These are phyloP conservation scores for Hygrophorus russula DNA, from an alignment of 768 basidiomycete species.

Conservation along the genomic window DNA sequence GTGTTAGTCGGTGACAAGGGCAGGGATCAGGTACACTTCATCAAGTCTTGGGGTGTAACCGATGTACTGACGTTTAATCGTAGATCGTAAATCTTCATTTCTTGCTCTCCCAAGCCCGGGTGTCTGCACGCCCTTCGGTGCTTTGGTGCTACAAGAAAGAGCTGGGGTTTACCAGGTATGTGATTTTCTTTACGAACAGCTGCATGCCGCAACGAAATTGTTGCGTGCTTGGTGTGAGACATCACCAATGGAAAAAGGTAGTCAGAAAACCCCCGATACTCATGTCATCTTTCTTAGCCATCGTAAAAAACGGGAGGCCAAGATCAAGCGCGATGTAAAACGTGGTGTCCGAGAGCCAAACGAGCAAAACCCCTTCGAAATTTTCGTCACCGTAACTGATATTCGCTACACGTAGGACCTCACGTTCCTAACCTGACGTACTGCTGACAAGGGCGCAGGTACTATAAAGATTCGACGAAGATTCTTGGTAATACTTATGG, in stretches of 20 bases:
- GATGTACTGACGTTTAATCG: not conserved
- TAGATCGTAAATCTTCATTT: slow-evolving; percentile 94
- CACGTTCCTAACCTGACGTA: not conserved
- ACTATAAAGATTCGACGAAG: slow-evolving; percentile 96
- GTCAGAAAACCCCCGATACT: not conserved
- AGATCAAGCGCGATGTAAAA: slow-evolving; percentile 94
- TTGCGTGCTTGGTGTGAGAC: too few relatives aligned
- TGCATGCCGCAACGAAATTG: too few relatives aligned
- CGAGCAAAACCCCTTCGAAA: slow-evolving; percentile 95
- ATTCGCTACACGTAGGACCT: slow-evolving; percentile 85
- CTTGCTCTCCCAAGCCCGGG: slow-evolving; percentile 80
- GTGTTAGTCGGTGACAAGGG: slow-evolving; percentile 94
- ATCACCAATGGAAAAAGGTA: too few relatives aligned
- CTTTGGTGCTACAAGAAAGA: slow-evolving; percentile 99
- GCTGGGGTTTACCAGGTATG: slow-evolving; percentile 86
- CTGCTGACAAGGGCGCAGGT: slow-evolving; percentile 28
- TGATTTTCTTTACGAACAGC: not conserved
- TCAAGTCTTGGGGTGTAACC: not conserved
- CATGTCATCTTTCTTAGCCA: slow-evolving; percentile 38
- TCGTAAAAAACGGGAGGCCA: slow-evolving; percentile 93
- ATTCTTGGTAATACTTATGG: slow-evolving; percentile 97
- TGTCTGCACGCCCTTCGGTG: slow-evolving; percentile 83
- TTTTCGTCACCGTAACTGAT: slow-evolving; percentile 97
- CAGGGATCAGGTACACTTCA: slow-evolving; percentile 67
- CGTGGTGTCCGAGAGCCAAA: slow-evolving; percentile 88